Evolutionary conservation across 2,329 filamentous ascomycete genomes (phyloP).

Genomic region (Colletotrichum cereale): DNA sequence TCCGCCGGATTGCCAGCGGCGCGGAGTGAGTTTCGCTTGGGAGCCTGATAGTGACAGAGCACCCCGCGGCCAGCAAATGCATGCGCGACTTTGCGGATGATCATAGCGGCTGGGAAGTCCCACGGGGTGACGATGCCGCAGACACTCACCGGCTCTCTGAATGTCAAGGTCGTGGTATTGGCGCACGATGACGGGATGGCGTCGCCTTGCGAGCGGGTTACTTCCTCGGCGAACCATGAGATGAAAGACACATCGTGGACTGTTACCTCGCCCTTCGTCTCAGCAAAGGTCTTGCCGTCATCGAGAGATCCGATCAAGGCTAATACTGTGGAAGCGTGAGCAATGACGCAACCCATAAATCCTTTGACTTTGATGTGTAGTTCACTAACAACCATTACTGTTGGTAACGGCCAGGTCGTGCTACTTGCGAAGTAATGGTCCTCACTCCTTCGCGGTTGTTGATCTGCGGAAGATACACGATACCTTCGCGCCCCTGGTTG

Average conservation of each 20-base stretch:
- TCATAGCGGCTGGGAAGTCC: slow-evolving; percentile 71
- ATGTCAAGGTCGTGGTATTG: slow-evolving; percentile 71
- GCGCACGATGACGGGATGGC: slow-evolving; percentile 56
- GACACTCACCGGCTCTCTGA: slow-evolving; percentile 76
- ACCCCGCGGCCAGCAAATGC: slow-evolving; percentile 78
- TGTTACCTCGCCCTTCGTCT: slow-evolving; percentile 66
- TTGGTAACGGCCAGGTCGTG: slow-evolving; percentile 50
- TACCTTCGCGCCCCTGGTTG: slow-evolving; percentile 54
- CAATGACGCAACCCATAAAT: not conserved
- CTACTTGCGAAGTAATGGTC: slow-evolving; percentile 52
- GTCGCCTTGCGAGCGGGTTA: slow-evolving; percentile 67
- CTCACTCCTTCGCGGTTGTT: slow-evolving; percentile 52
- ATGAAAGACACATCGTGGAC: slow-evolving; percentile 67
- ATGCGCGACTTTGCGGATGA: slow-evolving; percentile 58
- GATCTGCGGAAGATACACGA: slow-evolving; percentile 54
- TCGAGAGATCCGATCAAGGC: slow-evolving; percentile 58
- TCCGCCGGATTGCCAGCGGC: slow-evolving; percentile 77
- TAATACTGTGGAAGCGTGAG: slow-evolving; percentile 39
- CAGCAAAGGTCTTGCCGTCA: slow-evolving; percentile 68
- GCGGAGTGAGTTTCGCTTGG: slow-evolving; percentile 77
- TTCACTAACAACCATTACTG: slow-evolving; percentile 47
- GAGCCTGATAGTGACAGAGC: slow-evolving; percentile 79
- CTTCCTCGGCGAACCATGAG: slow-evolving; percentile 69
- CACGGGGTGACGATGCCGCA: slow-evolving; percentile 76
- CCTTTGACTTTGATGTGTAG: not conserved